A percentile compares a stretch with the other conserved stretches of the same genome.
Evolutionary conservation across 139 green algal genomes (phyloP).

Genomic region (Chlorella sp.): DNA sequence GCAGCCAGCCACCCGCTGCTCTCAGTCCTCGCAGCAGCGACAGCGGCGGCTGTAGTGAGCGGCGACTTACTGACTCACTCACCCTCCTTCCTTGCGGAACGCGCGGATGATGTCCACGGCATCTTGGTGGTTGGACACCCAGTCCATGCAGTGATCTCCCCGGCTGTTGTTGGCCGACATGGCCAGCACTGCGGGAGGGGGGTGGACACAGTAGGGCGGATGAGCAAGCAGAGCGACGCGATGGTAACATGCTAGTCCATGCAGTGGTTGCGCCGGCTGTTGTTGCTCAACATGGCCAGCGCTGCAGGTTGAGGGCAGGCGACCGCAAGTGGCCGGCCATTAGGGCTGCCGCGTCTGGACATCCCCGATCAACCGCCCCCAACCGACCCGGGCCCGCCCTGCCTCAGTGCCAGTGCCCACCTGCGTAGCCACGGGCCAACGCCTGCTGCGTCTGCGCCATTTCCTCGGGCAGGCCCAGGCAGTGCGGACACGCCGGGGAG

Average conservation of each 20-base stretch:
- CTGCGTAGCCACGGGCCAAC: constrained; percentile 16
- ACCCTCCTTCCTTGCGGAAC: neutral
- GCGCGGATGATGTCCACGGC: neutral
- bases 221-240: no score
- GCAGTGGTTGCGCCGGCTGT: neutral
- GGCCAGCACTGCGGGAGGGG: neutral
- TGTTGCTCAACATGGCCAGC: neutral
- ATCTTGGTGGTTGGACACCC: neutral
- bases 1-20: no score
- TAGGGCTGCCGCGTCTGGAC: neutral
- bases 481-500: neutral
- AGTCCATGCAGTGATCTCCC: constrained; percentile 16
- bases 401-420: neutral
- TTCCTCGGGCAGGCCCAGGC: constrained; percentile 25
- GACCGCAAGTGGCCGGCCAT: no score
- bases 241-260: no score
- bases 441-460: constrained; percentile 29
- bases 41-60: no score
- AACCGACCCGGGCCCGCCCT: no score
- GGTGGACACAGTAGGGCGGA: neutral
- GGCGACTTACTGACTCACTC: no score
- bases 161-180: constrained; percentile 3
- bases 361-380: no score
- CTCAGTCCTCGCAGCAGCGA: no score
- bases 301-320: neutral